These are phyloP conservation scores for Melocanna baccifera DNA, from an alignment of 176 grass and related monocot species.

Conservation along the genomic window DNA sequence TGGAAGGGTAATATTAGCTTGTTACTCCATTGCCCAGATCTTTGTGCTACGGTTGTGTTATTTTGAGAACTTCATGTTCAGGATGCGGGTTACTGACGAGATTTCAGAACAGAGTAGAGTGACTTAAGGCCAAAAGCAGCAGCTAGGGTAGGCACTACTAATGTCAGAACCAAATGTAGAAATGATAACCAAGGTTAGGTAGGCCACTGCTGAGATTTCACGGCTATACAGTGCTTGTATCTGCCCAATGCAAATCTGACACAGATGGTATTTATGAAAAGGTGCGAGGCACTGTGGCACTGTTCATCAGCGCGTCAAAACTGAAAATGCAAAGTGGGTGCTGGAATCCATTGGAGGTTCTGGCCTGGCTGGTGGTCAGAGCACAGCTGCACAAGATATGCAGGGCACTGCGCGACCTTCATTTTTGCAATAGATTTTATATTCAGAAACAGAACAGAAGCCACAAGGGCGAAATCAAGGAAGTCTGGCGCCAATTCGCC, in stretches of 20 bases:
- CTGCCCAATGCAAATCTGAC: neutral
- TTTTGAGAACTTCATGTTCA: no score
- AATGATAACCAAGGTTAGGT: no score
- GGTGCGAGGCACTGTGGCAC: neutral
- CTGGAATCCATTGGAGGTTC: neutral
- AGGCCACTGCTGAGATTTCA: no score
- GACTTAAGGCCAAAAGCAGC: no score
- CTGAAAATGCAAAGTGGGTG: neutral
- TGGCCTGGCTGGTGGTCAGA: neutral
- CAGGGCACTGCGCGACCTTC: neutral
- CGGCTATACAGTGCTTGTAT: neutral
- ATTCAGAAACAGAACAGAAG: neutral
- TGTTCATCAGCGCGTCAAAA: neutral
- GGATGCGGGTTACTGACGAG: no score
- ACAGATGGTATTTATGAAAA: neutral
- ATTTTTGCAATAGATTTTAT: neutral
- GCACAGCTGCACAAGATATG: neutral
- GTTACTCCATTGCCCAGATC: neutral
- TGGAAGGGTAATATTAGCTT: neutral
- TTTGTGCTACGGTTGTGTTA: neutral
- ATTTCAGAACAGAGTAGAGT: no score
- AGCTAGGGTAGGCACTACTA: no score
- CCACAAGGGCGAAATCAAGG: no score
- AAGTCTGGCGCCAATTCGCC: neutral
- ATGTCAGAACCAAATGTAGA: no score